Conservation (phyloP, 257 asterid genomes). For the Capsicum pubescens region DNA sequence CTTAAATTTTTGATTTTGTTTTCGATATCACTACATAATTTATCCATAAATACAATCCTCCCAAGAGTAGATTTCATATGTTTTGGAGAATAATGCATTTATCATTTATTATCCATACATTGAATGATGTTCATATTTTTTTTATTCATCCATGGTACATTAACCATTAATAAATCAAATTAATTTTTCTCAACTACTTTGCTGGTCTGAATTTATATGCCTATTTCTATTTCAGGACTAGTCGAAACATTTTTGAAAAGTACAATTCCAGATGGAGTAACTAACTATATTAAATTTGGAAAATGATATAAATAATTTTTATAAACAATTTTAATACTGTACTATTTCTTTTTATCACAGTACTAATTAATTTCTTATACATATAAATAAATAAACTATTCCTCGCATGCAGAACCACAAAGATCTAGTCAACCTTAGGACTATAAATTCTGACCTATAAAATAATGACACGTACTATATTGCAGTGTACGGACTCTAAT, state of each 20-base stretch:
- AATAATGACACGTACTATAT: constrained; percentile 27
- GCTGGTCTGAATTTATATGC: neutral
- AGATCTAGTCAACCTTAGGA: constrained; percentile 29
- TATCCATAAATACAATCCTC: too few species aligned
- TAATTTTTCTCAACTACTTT: neutral
- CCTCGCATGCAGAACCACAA: neutral
- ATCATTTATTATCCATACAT: too few species aligned
- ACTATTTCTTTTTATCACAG: neutral
- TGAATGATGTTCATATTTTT: neutral
- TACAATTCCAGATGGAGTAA: neutral
- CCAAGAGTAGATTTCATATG: too few species aligned
- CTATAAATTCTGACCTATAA: neutral
- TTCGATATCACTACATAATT: too few species aligned
- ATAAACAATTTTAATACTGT: too few species aligned
- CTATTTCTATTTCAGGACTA: constrained; percentile 11
- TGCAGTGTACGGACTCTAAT: constrained; percentile 31
- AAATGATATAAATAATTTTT: neutral
- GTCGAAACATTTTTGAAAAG: neutral
- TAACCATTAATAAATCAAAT: neutral
- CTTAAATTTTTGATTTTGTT: too few species aligned
- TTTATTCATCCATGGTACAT: neutral
- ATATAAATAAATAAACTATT: neutral
- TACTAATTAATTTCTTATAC: neutral
- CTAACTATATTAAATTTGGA: neutral
- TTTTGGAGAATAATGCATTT: too few species aligned